A percentile compares a stretch with the other conserved stretches of the same genome.
These are phyloP conservation scores for Pseudogymnoascus sp. DNA, from an alignment of 2,329 filamentous ascomycete genomes.

Conservation along the genomic window DNA sequence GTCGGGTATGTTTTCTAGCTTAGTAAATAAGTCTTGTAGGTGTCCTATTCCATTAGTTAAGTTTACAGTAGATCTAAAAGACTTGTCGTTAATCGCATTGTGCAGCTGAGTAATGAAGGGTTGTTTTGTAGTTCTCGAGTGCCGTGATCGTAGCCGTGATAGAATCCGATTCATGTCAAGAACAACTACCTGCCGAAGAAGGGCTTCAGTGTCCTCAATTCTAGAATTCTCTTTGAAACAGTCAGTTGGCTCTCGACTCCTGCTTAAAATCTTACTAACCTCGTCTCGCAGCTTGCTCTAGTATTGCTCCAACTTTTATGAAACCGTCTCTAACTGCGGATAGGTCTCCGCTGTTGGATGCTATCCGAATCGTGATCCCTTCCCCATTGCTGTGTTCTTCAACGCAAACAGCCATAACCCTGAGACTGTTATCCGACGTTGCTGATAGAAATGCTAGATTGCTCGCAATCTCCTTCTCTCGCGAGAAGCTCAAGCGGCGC, in stretches of 20 bases:
- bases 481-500: slow-evolving; percentile 8
- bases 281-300: slow-evolving; percentile 19
- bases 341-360: slow-evolving; percentile 20
- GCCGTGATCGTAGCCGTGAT: slow-evolving; percentile 21
- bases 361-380: slow-evolving; percentile 19
- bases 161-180: slow-evolving; percentile 21
- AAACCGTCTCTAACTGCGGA: slow-evolving; percentile 15
- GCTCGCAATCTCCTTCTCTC: slow-evolving; percentile 21
- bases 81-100: slow-evolving; percentile 12
- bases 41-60: neutral
- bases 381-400: slow-evolving; percentile 18
- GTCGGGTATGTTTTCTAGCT: slow-evolving; percentile 14
- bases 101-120: slow-evolving; percentile 14
- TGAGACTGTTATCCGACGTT: slow-evolving; percentile 16
- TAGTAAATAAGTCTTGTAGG: slow-evolving; percentile 13
- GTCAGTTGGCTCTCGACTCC: neutral
- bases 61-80: slow-evolving; percentile 6
- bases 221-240: slow-evolving; percentile 12
- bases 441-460: slow-evolving; percentile 22
- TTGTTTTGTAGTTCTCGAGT: slow-evolving; percentile 14
- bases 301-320: slow-evolving; percentile 14
- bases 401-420: slow-evolving; percentile 22
- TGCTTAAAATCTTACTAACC: slow-evolving; percentile 10
- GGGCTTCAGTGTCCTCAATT: slow-evolving; percentile 16
- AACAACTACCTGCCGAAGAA: slow-evolving; percentile 19